phyloP scores from a whole-genome alignment of 1,284 basidiomycete species.

The Pseudozyma hubeiensis region DNA sequence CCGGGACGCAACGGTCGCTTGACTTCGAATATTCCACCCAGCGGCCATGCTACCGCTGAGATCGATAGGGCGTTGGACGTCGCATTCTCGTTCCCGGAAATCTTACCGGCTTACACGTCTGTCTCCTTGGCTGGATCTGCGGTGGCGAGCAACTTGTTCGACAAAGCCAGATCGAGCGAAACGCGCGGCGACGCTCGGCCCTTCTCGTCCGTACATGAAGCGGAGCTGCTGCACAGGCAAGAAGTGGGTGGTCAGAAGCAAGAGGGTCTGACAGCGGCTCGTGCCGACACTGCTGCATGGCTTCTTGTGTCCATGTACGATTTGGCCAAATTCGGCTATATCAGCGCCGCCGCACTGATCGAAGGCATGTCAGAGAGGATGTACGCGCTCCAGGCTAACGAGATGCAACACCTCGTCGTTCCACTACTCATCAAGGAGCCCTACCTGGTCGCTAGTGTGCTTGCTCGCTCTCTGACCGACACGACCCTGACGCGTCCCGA shows the following conservation, averaged over 20 bases:
- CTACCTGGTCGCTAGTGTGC: slow-evolving; percentile 14
- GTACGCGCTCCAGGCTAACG: slow-evolving; percentile 10
- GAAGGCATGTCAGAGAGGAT: slow-evolving; percentile 37
- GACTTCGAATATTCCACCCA: not conserved
- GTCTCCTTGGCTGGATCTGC: not conserved
- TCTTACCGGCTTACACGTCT: slow-evolving; percentile 25
- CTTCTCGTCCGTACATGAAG: slow-evolving; percentile 22
- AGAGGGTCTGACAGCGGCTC: slow-evolving; percentile 10
- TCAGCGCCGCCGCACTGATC: slow-evolving; percentile 15
- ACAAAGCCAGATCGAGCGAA: slow-evolving; percentile 3
- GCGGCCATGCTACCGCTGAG: slow-evolving; percentile 16
- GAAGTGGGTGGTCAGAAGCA: slow-evolving; percentile 14
- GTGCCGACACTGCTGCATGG: slow-evolving; percentile 31
- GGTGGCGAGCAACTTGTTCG: slow-evolving; percentile 11
- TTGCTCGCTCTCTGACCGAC: slow-evolving; percentile 17
- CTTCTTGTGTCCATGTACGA: slow-evolving; percentile 23
- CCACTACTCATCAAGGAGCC: slow-evolving; percentile 20
- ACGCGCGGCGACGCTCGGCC: slow-evolving; percentile 18
- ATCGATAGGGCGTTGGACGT: slow-evolving; percentile 36
- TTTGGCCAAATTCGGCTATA: slow-evolving; percentile 15
- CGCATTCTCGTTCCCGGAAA: slow-evolving; percentile 32
- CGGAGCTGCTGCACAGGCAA: slow-evolving; percentile 38
- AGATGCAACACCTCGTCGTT: slow-evolving; percentile 19
- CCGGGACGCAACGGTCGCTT: not conserved
- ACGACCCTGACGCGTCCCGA: slow-evolving; percentile 13